These are phyloP conservation scores for Russula sp. DNA, from an alignment of 768 basidiomycete genomes.

Conservation along the genomic window DNA sequence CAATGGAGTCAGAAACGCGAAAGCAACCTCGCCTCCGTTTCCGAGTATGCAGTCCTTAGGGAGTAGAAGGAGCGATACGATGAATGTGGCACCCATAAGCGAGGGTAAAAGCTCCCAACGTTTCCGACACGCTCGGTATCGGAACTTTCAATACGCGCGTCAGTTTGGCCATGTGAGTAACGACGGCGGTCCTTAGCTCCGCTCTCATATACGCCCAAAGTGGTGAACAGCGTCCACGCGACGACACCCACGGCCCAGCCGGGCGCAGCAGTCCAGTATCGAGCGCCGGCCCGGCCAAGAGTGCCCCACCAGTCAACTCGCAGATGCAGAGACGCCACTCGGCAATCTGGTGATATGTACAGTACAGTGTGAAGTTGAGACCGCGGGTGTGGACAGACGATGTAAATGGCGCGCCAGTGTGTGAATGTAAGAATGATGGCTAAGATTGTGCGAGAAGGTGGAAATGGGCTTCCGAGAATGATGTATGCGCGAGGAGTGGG, in stretches of 20 bases:
- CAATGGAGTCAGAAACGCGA: slow-evolving; percentile 50
- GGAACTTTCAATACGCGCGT: slow-evolving; percentile 21
- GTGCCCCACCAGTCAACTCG: too few relatives aligned
- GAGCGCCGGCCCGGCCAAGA: too few relatives aligned
- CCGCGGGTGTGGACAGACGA: slow-evolving; percentile 31
- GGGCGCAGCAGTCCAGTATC: too few relatives aligned
- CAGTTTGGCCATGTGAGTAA: neutral
- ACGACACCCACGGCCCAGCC: too few relatives aligned
- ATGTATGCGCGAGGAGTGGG: slow-evolving; percentile 61
- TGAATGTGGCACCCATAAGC: slow-evolving; percentile 25
- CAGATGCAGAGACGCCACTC: slow-evolving; percentile 9
- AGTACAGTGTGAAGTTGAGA: slow-evolving; percentile 53
- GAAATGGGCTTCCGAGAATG: slow-evolving; percentile 67
- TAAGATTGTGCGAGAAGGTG: slow-evolving; percentile 39
- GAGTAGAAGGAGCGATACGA: too few relatives aligned
- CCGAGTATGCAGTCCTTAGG: too few relatives aligned
- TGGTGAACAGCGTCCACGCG: slow-evolving; percentile 25
- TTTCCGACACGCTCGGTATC: slow-evolving; percentile 31
- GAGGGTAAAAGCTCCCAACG: slow-evolving; percentile 40
- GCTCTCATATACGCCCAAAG: slow-evolving; percentile 36
- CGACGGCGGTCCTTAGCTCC: slow-evolving; percentile 13
- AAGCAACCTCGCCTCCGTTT: slow-evolving; percentile 36
- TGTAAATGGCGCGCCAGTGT: slow-evolving; percentile 62
- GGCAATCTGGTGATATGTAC: slow-evolving; percentile 48
- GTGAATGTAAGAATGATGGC: slow-evolving; percentile 55